Evolutionary conservation across 257 asterid species (phyloP).

Genomic region (Paulownia fortunei): DNA sequence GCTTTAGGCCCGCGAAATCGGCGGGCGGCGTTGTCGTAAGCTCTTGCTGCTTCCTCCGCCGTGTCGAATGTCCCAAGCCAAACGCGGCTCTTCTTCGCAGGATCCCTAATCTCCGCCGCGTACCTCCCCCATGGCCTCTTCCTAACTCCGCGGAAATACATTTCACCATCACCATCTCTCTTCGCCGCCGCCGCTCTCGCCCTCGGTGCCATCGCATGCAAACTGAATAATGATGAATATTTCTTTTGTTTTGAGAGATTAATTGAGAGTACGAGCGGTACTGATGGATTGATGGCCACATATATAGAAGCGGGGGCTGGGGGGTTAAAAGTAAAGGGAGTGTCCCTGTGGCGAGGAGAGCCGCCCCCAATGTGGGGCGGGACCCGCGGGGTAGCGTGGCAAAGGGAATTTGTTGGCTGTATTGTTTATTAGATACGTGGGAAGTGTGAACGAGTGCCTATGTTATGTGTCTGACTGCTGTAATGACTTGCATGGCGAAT

Average conservation of each 20-base stretch:
- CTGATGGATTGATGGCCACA: background rate
- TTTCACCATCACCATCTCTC: background rate
- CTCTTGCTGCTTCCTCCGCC: slow-evolving; percentile 39
- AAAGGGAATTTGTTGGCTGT: background rate
- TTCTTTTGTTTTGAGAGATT: background rate
- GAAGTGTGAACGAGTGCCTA: background rate
- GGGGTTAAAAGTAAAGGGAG: background rate
- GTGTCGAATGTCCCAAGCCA: slow-evolving; percentile 39
- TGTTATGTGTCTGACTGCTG: background rate
- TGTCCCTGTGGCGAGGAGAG: background rate
- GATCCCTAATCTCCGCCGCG: slow-evolving; percentile 38
- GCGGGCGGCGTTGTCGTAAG: slow-evolving; percentile 44
- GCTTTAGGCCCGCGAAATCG: slow-evolving; percentile 34
- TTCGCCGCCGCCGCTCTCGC: background rate
- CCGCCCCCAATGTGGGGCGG: background rate
- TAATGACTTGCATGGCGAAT: slow-evolving; percentile 18
- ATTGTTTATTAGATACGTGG: slow-evolving; percentile 12
- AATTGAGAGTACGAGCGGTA: background rate
- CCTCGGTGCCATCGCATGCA: slow-evolving; percentile 22
- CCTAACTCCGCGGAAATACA: slow-evolving; percentile 27
- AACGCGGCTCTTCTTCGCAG: slow-evolving; percentile 25
- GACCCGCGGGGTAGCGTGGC: slow-evolving; percentile 3
- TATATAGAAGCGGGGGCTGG: background rate
- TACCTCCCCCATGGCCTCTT: slow-evolving; percentile 32
- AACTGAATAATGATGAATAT: background rate